Evolutionary conservation across 192 early-diverging fungal genomes (phyloP), one percentile per base, ranked within the genome.

Genomic region (Podila epigama): DNA sequence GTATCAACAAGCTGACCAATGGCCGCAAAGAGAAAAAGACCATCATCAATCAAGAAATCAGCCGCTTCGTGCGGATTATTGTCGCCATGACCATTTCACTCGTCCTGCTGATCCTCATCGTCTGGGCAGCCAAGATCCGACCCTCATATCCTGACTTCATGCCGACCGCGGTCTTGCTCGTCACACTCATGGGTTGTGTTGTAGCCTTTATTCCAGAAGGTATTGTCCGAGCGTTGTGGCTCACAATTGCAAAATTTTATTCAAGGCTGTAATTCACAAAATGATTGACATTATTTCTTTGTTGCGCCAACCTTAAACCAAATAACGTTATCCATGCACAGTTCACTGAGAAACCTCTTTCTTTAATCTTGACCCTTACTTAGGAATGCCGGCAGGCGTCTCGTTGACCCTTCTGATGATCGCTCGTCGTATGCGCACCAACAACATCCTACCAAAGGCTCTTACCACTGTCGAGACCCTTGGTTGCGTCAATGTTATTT

Each of bases 381-480:
- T 63, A 77, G 73, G 93, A 28, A 66, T 97, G 81, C 94, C 96
- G 27, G 88, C 94, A 44, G 83, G 85, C 29, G 84, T 97, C 32
- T 89, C 94, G 15, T 79, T 95, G 67, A 85, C 90, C 15, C 83
- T 96, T 27, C 87, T 92, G 5, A 70, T 94, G 36, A 89, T 95
- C 44, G 93, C 94, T 20, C 87, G 87, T 41, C 83, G 90, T 22
- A 92, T 94, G 91, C 86, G 89, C 51, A 73, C 84, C 32, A 82
- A 82, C 58, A 88, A 88, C 36, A 87, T 95, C 51, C 80, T 96
- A 31, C 87, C 91, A 42, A 95, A 95, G 73, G 89, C 91, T 29
- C 83, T 97, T n/a, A 87, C 90, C 34, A 91, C 92, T 1, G 89
- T 97, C 60, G 94, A 97, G 83, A 95, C 94, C 5, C 85, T 97